phyloP scores from a whole-genome alignment of 495 filamentous ascomycete genomes.

The Echria macrotheca region DNA sequence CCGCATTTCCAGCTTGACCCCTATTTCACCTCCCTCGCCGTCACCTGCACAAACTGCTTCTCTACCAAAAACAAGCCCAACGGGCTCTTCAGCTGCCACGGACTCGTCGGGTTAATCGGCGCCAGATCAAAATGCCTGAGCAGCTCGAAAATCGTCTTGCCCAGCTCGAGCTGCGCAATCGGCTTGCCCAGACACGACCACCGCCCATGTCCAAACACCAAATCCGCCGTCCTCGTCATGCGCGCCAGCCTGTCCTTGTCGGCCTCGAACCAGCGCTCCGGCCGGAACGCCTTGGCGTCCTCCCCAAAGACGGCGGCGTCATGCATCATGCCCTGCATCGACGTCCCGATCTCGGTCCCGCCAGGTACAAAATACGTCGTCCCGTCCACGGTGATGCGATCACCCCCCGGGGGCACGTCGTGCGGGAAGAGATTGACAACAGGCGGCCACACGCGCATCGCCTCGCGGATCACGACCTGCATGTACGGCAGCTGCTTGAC shows the following conservation, averaged over 20 bases:
- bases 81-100: conserved; percentile 1
- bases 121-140: conserved; percentile 6
- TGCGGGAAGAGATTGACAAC: conserved; percentile 36
- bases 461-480: conserved; percentile 36
- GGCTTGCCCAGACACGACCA: conserved; percentile 29
- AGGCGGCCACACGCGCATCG: conserved; percentile 33
- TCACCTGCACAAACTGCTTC: conserved; percentile 7
- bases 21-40: not conserved
- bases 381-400: not conserved
- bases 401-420: conserved; percentile 30
- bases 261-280: conserved; percentile 46
- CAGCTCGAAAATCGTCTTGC: conserved; percentile 36
- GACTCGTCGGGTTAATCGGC: not conserved
- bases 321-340: conserved; percentile 20
- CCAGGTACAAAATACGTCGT: conserved; percentile 38
- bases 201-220: conserved; percentile 29
- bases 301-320: conserved; percentile 33
- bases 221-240: conserved; percentile 29
- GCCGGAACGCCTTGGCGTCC: conserved; percentile 39
- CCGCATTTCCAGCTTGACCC: no score
- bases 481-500: conserved; percentile 33
- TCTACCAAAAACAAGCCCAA: conserved; percentile 2
- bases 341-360: conserved; percentile 40
- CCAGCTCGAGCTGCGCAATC: conserved; percentile 32
- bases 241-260: conserved; percentile 22